A percentile compares a stretch with the other conserved stretches of the same genome.
phyloP scores from a whole-genome alignment of 768 basidiomycete genomes.

The Sarcodon sp. region DNA sequence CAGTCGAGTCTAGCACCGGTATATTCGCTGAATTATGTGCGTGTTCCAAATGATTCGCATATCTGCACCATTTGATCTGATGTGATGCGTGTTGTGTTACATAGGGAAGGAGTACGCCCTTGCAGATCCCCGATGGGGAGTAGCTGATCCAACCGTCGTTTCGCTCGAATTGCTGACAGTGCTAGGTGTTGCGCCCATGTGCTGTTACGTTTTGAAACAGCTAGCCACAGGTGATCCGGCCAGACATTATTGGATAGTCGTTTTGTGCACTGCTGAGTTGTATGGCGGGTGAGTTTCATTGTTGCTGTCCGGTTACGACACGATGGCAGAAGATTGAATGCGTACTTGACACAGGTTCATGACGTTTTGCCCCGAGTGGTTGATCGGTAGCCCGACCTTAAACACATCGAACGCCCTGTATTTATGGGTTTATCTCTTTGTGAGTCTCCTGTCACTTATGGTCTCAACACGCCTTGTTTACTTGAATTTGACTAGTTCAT shows the following conservation, averaged over 20 bases:
- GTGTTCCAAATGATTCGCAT: constrained; percentile 14
- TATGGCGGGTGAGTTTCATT: constrained; percentile 52
- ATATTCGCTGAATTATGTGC: constrained; percentile 65
- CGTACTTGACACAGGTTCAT: constrained; percentile 36
- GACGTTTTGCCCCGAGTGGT: constrained; percentile 85
- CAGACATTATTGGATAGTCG: constrained; percentile 69
- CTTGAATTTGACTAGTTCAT: constrained; percentile 40
- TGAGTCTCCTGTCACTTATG: constrained; percentile 22
- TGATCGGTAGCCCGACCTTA: constrained; percentile 60
- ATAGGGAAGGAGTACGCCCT: constrained; percentile 72
- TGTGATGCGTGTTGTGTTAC: neutral
- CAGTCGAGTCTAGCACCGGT: constrained; percentile 57
- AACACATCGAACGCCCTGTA: constrained; percentile 58
- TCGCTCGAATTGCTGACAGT: constrained; percentile 80
- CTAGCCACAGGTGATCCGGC: constrained; percentile 53
- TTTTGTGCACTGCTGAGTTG: constrained; percentile 62
- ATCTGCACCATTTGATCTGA: neutral
- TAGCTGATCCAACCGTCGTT: constrained; percentile 66
- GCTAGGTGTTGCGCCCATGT: constrained; percentile 62
- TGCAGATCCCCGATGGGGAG: constrained; percentile 76
- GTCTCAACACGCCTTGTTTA: neutral
- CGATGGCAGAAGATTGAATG: neutral
- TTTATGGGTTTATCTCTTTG: constrained; percentile 73
- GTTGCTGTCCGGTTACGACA: neutral
- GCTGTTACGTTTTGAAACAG: constrained; percentile 58